These are phyloP conservation scores for Russula lepida DNA, from an alignment of 768 basidiomycete genomes.

Conservation along the genomic window DNA sequence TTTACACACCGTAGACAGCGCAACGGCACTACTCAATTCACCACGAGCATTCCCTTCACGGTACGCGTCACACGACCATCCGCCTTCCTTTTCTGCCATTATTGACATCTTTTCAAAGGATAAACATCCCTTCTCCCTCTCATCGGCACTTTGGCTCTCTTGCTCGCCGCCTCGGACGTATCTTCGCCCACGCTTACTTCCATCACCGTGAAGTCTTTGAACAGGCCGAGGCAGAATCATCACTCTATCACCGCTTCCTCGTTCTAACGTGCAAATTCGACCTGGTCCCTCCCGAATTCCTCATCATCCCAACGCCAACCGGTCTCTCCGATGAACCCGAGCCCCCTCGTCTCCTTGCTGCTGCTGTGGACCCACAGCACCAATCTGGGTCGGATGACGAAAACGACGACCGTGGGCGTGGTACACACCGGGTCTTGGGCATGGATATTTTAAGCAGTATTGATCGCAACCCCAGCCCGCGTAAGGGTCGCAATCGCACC, in stretches of 20 bases:
- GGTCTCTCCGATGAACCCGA: conserved; percentile 26
- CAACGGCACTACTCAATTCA: conserved; percentile 85
- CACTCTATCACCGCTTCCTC: conserved; percentile 84
- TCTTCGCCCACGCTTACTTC: conserved; percentile 95
- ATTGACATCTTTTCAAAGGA: conserved; percentile 34
- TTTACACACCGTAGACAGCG: conserved; percentile 85
- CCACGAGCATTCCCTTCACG: conserved; percentile 87
- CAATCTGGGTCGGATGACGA: conserved; percentile 12
- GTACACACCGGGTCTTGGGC: conserved; percentile 14
- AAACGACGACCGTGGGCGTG: conserved; percentile 17
- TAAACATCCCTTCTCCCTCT: conserved; percentile 74
- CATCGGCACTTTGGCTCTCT: conserved; percentile 85
- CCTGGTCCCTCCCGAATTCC: conserved; percentile 73
- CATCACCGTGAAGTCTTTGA: conserved; percentile 90
- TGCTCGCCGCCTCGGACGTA: conserved; percentile 83
- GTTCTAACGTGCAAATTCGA: conserved; percentile 73
- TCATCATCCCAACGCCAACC: conserved; percentile 59
- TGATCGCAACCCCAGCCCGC: conserved; percentile 21
- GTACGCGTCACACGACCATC: conserved; percentile 32
- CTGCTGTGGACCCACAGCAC: conserved; percentile 16
- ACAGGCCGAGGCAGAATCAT: conserved; percentile 84
- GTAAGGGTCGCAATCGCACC: conserved; percentile 46
- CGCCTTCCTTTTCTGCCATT: background rate
- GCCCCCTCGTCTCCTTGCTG: conserved; percentile 16
- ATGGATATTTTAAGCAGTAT: conserved; percentile 7